Evolutionary conservation across 129 eudicot species (phyloP).

Genomic region (Ambrosia trifida): DNA sequence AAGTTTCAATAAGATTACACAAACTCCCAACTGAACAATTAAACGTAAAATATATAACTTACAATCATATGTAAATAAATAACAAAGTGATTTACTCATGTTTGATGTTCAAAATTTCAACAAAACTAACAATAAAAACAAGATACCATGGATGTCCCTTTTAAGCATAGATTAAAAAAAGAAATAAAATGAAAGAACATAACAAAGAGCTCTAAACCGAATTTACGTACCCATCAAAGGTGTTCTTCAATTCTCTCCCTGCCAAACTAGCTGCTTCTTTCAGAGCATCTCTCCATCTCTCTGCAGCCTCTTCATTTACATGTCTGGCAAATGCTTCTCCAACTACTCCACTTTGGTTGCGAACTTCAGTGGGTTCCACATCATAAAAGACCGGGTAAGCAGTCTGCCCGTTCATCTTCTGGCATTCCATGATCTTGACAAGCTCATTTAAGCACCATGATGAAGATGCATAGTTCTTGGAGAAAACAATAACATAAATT

Average conservation of each 20-base stretch:
- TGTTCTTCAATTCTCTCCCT: background rate
- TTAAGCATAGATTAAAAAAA: too few relatives aligned
- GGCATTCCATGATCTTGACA: background rate
- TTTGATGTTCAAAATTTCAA: too few relatives aligned
- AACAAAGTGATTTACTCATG: background rate
- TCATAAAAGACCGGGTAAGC: slow-evolving; percentile 21
- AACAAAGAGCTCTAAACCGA: too few relatives aligned
- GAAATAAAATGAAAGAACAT: too few relatives aligned
- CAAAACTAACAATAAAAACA: too few relatives aligned
- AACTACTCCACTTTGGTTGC: background rate
- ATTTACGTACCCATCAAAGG: background rate
- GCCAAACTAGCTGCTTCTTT: background rate
- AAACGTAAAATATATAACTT: background rate
- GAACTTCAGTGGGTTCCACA: slow-evolving; percentile 14
- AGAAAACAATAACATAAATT: slow-evolving; percentile 1
- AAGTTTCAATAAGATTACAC: background rate
- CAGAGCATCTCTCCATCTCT: slow-evolving; percentile 2
- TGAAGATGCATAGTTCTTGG: slow-evolving; percentile 11
- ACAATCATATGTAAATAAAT: background rate
- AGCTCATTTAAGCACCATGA: background rate
- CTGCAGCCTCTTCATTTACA: background rate
- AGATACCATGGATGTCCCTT: too few relatives aligned
- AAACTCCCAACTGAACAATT: background rate
- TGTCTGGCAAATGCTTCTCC: slow-evolving; percentile 2
- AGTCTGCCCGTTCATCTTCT: background rate